Conservation (phyloP, 345 rosid genomes). For the Eucalyptus sp. region DNA sequence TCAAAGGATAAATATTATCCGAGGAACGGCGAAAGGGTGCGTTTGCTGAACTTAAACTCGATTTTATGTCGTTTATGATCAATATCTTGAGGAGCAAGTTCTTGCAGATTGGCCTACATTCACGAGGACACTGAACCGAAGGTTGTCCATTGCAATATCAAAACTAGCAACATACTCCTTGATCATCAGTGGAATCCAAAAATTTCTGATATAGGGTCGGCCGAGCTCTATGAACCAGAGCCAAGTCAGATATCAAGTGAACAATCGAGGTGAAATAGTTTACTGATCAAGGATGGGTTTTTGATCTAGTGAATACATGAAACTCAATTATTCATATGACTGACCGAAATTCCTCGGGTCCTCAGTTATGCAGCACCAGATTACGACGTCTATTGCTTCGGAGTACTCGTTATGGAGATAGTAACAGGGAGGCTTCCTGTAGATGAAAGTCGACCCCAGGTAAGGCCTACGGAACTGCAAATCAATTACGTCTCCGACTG, state of each 20-base stretch:
- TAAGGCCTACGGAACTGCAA: background rate
- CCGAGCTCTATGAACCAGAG: constrained; percentile 6
- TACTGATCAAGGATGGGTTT: background rate
- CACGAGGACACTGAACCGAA: constrained; percentile 63
- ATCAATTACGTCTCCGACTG: background rate
- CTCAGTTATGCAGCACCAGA: constrained; percentile 21
- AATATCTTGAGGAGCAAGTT: background rate
- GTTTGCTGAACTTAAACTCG: background rate
- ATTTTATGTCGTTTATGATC: background rate
- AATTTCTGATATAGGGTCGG: constrained; percentile 49
- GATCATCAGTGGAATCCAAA: constrained; percentile 72
- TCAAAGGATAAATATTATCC: constrained; percentile 45
- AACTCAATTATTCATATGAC: background rate
- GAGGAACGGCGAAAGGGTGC: constrained; percentile 75
- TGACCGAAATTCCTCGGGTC: background rate
- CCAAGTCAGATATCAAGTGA: background rate
- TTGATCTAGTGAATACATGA: background rate
- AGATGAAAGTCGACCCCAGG: constrained; percentile 40
- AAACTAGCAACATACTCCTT: constrained; percentile 57
- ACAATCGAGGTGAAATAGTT: background rate
- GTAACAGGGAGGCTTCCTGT: constrained; percentile 42
- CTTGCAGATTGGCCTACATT: constrained; percentile 55
- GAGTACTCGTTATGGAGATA: constrained; percentile 67
- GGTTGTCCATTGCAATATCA: constrained; percentile 39
- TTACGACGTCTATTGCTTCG: constrained; percentile 56